Base-by-base conservation (phyloP, 2,329 filamentous ascomycete genomes). In the Aspergillus japonicus region DNA sequence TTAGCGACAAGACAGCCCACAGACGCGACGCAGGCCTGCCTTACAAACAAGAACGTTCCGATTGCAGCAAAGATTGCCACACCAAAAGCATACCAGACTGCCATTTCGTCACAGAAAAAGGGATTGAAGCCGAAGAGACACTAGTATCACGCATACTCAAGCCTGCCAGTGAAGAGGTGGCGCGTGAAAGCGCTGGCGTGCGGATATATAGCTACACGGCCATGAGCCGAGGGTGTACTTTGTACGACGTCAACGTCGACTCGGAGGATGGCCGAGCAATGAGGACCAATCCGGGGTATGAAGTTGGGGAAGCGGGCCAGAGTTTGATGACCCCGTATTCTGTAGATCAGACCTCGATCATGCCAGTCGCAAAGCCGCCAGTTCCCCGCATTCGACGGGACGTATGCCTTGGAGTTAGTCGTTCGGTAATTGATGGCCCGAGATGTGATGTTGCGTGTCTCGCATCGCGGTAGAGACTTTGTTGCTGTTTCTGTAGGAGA, bases 41-140 rank as follows among this genome's bases (percentile, higher is more conserved):
- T 47, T 76, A 83, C 82, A 69, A 84, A 86, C 57, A 86, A 76
- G 69, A 85, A 85, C 0, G 84, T 85, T 63, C 83, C 84, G 55
- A 86, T 83, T 21, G 82, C 83, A 42, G 83, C 83, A 69, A 85
- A 86, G 42, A 84, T 68, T 51, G 82, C 82, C 59, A 86, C 72
- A 5, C 80, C 79, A 31, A 84, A 71, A 2, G 81, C 80, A 67
- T 84, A 83, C 75, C 73, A 76, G 47, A 69, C 56, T 24, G 68
- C 67, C 76, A 79, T 79, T 16, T 63, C 73, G 65, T 12, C 39
- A 10, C 31, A 29, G 4, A 24, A 51, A 29, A 29, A 29, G 31
- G 33, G 55, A 19, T 47, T 35, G 23, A 5, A n/a, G n/a, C 35
- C 11, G 26, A 47, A 24, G 39, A 42, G 19, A 47, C 8, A 29